Percentiles rank a stretch among this genome's conserved stretches.
Evolutionary conservation across 257 asterid species (phyloP).

Genomic region (Capsicum pubescens): DNA sequence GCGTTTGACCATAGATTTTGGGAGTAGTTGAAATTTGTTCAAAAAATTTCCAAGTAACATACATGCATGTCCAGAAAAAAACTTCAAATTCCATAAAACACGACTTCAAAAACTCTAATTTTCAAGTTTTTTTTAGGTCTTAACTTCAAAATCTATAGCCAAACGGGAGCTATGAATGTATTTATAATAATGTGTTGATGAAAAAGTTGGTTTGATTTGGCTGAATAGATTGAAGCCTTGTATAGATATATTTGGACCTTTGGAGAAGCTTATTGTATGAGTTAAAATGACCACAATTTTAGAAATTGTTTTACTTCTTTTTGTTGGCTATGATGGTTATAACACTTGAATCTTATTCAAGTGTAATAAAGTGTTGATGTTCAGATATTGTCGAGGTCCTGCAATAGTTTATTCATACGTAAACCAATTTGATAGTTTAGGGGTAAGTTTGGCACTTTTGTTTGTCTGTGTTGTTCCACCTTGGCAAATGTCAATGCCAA

Average conservation of each 20-base stretch:
- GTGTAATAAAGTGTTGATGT: background rate
- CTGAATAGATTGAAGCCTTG: background rate
- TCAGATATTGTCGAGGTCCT: background rate
- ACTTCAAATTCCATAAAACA: too few species aligned
- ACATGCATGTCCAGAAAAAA: too few species aligned
- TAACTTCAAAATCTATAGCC: too few species aligned
- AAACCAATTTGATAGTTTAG: background rate
- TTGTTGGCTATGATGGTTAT: background rate
- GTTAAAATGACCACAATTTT: background rate
- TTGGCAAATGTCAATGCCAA: background rate
- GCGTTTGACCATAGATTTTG: too few species aligned
- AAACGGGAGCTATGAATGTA: too few species aligned
- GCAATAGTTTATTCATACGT: background rate
- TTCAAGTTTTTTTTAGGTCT: too few species aligned
- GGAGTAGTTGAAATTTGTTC: too few species aligned
- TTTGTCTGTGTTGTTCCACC: background rate
- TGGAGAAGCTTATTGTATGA: background rate
- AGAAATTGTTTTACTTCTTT: background rate
- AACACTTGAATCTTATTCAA: background rate
- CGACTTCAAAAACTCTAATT: too few species aligned
- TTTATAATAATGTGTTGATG: background rate
- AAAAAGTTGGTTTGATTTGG: background rate
- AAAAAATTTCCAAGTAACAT: too few species aligned
- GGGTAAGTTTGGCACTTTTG: background rate
- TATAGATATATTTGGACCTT: background rate